Percentiles rank a stretch among this genome's conserved stretches.
Evolutionary conservation across 768 basidiomycete genomes (phyloP).

Genomic region (Sarcodon sp.): DNA sequence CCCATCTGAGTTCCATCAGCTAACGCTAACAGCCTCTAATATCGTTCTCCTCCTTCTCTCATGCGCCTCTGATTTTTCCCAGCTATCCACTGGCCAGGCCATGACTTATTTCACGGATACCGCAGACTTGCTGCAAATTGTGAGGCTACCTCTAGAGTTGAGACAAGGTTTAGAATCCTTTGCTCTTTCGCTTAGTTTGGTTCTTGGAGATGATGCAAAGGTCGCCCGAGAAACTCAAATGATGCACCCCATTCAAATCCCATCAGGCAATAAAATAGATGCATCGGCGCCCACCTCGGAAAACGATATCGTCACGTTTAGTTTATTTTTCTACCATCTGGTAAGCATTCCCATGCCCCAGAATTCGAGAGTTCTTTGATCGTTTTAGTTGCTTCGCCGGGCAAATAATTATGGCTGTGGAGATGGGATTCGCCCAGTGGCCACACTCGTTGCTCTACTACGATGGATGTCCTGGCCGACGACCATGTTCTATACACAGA

Average conservation of each 20-base stretch:
- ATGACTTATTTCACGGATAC: constrained; percentile 33
- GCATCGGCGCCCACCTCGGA: constrained; percentile 43
- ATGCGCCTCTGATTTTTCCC: constrained; percentile 46
- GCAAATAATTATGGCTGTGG: constrained; percentile 55
- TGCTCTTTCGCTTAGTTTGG: constrained; percentile 40
- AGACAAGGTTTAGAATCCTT: constrained; percentile 49
- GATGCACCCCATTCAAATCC: constrained; percentile 49
- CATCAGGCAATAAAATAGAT: constrained; percentile 40
- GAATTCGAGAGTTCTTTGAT: neutral
- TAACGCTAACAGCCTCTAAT: constrained; percentile 47
- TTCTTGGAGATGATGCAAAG: constrained; percentile 60
- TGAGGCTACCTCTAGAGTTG: constrained; percentile 37
- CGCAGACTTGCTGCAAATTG: constrained; percentile 37
- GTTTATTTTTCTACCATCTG: constrained; percentile 47
- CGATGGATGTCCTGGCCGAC: constrained; percentile 15
- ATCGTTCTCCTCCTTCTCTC: constrained; percentile 50
- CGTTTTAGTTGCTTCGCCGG: constrained; percentile 39
- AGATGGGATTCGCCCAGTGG: constrained; percentile 20
- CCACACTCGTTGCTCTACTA: constrained; percentile 11
- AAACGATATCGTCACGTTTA: constrained; percentile 51
- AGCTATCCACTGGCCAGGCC: constrained; percentile 49
- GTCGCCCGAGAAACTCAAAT: constrained; percentile 59
- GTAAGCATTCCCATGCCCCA: constrained; percentile 22
- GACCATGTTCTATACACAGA: constrained; percentile 27
- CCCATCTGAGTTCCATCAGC: constrained; percentile 40